Evolutionary conservation across 345 rosid genomes (phyloP), one percentile per base, ranked within the genome.

Genomic region (Isatis tinctoria): DNA sequence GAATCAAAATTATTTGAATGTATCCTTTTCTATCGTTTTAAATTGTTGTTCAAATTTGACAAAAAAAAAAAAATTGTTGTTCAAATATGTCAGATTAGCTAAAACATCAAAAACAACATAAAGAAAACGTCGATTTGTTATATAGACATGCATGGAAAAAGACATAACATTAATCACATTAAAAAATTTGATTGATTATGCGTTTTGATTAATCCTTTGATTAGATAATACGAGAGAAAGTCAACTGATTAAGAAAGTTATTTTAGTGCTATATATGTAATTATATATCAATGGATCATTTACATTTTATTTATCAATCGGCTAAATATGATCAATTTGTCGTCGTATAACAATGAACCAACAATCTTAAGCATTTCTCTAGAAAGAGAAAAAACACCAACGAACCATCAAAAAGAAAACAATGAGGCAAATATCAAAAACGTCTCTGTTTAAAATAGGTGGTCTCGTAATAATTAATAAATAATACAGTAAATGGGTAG

Each of bases 401-500:
- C 14, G 30, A 51, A 51, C 10, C 37, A 14, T 14, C 24, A 49
- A 20, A 49, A 49, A 3, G 53, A 48, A 17, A 49, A 5, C 22
- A 27, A 53, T 9, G 10, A 37, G n/a, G 6, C 24, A 33, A 41
- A n/a, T 18, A 14, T 56, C 39, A n/a, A 4, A 14, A n/a, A 0
- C 0, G 10, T 39, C 1, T 37, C 3, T 30, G 1, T n/a, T 16
- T 22, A 10, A 63, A 22, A n/a, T 10, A 47, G 12, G 39, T 17
- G 57, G 27, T 10, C n/a, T 24, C 47, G 51, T 26, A 26, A 11
- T 26, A 35, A n/a, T 1, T 8, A 28, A 28, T 13, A 54, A 10
- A 18, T 3, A 43, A 44, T 13, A 28, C 1, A 52, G 56, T 63
- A 35, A 51, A 56, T 67, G 56, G 74, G 62, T 75, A 49, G 78